These are phyloP conservation scores for Cochlearia excelsa DNA, from an alignment of 345 rosid genomes.

Conservation along the genomic window DNA sequence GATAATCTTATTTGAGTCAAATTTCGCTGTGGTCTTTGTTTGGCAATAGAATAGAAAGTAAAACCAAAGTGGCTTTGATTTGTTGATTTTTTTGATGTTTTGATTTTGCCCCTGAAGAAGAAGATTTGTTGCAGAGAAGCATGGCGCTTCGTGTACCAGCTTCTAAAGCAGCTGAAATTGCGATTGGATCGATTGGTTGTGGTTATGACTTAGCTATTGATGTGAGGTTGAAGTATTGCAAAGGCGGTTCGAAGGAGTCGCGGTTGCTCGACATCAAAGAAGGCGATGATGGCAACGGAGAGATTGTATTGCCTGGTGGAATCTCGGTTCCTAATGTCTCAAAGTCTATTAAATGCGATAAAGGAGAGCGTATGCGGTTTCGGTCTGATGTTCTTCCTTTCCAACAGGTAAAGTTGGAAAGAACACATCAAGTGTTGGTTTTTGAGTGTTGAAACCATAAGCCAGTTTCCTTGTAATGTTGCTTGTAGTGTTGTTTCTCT, in stretches of 20 bases:
- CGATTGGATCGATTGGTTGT: slow-evolving; percentile 78
- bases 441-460: neutral
- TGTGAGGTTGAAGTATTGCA: slow-evolving; percentile 74
- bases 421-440: neutral
- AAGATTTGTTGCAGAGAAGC: slow-evolving; percentile 35
- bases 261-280: slow-evolving; percentile 70
- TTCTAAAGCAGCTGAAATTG: slow-evolving; percentile 79
- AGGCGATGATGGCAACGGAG: slow-evolving; percentile 42
- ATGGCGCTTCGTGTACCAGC: slow-evolving; percentile 77
- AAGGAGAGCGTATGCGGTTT: slow-evolving; percentile 86
- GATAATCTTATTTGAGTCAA: no score
- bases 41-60: no score
- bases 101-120: no score
- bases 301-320: slow-evolving; percentile 82
- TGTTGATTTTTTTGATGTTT: no score
- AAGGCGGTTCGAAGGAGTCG: slow-evolving; percentile 53
- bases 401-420: slow-evolving; percentile 57
- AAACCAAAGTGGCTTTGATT: no score
- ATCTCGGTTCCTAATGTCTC: slow-evolving; percentile 70
- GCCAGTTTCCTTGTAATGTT: slow-evolving; percentile 1
- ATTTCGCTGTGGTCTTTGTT: no score
- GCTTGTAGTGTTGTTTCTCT: neutral
- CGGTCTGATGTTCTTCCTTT: slow-evolving; percentile 82
- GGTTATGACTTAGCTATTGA: slow-evolving; percentile 81
- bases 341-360: slow-evolving; percentile 84